These are phyloP conservation scores for Lachancea sp. DNA, from an alignment of 805 yeast genomes.

Conservation along the genomic window DNA sequence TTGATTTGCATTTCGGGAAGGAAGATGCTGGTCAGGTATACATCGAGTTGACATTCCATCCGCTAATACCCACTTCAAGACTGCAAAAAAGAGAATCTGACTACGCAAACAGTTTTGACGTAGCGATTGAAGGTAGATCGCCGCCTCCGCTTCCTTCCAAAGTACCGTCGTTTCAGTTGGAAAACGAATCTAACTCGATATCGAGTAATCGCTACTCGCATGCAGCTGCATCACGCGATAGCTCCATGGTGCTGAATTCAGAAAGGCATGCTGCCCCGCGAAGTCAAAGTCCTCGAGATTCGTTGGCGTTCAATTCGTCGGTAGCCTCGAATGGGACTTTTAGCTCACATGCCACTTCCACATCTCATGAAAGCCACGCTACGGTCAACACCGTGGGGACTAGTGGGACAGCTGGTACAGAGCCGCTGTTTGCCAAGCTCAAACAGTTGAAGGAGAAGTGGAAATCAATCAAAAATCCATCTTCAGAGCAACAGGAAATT, in stretches of 20 bases:
- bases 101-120: conserved; percentile 19
- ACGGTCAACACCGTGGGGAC: conserved; percentile 13
- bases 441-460: conserved; percentile 31
- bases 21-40: conserved; percentile 83
- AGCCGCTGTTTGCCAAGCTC: conserved; percentile 32
- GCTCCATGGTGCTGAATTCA: background rate
- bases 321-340: conserved; percentile 21
- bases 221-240: conserved; percentile 19
- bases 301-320: conserved; percentile 19
- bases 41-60: conserved; percentile 88
- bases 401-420: conserved; percentile 18
- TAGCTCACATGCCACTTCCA: conserved; percentile 18
- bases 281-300: background rate
- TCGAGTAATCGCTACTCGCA: conserved; percentile 17
- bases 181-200: background rate
- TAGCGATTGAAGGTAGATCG: conserved; percentile 26
- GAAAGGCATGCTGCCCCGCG: background rate
- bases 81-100: conserved; percentile 8
- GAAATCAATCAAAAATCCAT: conserved; percentile 30
- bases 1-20: conserved; percentile 50
- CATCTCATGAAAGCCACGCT: conserved; percentile 8
- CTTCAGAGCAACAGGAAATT: conserved; percentile 11
- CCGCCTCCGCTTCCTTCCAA: conserved; percentile 31
- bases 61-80: conserved; percentile 30
- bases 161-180: conserved; percentile 5